phyloP scores from a whole-genome alignment of 345 rosid species.

The Hibiscus syriacus region DNA sequence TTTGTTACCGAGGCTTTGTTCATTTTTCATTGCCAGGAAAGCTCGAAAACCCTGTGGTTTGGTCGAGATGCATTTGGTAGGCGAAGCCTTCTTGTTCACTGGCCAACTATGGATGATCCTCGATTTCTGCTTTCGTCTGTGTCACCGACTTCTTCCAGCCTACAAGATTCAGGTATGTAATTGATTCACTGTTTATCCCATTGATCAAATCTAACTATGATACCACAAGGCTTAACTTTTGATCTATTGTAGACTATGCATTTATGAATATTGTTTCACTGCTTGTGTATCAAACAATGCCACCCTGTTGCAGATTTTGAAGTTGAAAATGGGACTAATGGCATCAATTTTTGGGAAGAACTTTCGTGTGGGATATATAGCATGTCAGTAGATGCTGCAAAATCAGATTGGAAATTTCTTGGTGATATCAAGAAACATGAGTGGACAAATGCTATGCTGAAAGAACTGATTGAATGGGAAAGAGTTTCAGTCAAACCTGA shows the following conservation, averaged over 20 bases:
- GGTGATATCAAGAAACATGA: constrained; percentile 59
- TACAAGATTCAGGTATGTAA: constrained; percentile 10
- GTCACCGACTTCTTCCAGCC: constrained; percentile 32
- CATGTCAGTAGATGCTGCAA: constrained; percentile 33
- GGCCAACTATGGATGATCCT: constrained; percentile 66
- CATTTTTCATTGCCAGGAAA: constrained; percentile 33
- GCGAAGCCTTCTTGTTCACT: constrained; percentile 89
- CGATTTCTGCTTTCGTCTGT: constrained; percentile 65
- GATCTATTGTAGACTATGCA: neutral
- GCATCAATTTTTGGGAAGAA: constrained; percentile 68
- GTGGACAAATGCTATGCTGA: constrained; percentile 44
- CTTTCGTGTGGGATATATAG: constrained; percentile 81
- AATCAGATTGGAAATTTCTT: constrained; percentile 20
- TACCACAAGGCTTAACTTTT: neutral
- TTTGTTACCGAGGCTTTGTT: constrained; percentile 1
- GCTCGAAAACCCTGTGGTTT: constrained; percentile 78
- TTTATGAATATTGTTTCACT: neutral
- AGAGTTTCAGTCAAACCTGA: constrained; percentile 51
- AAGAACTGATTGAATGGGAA: constrained; percentile 68
- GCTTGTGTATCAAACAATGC: neutral
- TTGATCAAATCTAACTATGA: neutral
- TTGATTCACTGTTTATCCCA: neutral
- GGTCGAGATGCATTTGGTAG: constrained; percentile 87
- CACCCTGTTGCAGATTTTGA: constrained; percentile 36
- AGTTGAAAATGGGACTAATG: constrained; percentile 32